phyloP scores from a whole-genome alignment of 352 stramenopile species.

The Pythium guiyangense region DNA sequence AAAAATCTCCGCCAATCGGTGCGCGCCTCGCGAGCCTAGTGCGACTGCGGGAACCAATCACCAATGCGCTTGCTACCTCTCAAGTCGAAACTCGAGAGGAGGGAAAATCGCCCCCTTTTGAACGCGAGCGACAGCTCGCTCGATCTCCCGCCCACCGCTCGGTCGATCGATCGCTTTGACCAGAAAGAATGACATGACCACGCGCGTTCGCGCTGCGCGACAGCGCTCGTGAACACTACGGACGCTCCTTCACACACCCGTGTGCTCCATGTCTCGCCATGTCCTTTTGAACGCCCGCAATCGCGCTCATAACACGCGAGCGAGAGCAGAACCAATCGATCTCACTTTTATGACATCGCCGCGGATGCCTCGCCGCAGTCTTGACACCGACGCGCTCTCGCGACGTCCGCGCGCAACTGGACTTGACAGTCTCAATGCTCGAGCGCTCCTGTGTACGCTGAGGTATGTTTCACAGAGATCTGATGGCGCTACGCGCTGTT shows the following conservation, averaged over 20 bases:
- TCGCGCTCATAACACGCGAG: background rate
- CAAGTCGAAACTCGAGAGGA: background rate
- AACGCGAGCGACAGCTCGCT: background rate
- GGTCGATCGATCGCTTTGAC: background rate
- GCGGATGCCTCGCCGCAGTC: background rate
- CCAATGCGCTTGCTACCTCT: background rate
- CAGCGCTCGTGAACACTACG: background rate
- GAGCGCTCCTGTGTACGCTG: no score
- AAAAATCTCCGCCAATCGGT: conserved; percentile 5
- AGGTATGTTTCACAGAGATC: no score
- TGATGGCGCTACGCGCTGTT: no score
- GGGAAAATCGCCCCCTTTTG: background rate
- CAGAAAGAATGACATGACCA: conserved; percentile 9
- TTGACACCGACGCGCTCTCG: background rate
- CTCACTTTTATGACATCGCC: conserved; percentile 16
- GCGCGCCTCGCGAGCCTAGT: background rate
- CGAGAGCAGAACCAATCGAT: conserved; percentile 2
- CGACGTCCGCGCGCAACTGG: background rate
- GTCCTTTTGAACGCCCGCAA: background rate
- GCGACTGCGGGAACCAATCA: background rate
- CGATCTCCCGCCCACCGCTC: background rate
- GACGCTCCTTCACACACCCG: background rate
- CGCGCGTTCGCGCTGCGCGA: background rate
- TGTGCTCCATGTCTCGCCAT: background rate
- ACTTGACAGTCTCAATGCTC: background rate